Evolutionary conservation across 2,329 filamentous ascomycete species (phyloP).

Genomic region (Claviceps arundinis): DNA sequence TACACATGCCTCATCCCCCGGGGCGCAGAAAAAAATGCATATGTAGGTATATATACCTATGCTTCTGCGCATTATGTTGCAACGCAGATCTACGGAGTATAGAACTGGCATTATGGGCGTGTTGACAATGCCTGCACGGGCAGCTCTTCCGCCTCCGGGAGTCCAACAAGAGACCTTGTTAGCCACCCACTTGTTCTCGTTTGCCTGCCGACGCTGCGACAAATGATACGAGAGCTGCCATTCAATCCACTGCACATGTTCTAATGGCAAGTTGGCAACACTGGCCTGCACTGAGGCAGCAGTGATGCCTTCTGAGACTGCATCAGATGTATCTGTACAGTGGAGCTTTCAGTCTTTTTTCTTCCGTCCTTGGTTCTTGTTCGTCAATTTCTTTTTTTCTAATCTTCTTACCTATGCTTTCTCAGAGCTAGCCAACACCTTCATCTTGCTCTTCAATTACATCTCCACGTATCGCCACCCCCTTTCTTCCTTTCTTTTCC

Average conservation of each 20-base stretch:
- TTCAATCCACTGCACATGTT: background rate
- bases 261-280: background rate
- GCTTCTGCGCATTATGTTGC: background rate
- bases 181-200: background rate
- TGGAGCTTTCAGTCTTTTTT: background rate
- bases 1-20: too few relatives aligned
- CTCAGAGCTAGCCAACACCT: background rate
- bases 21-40: too few relatives aligned
- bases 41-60: too few relatives aligned
- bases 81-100: background rate
- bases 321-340: background rate
- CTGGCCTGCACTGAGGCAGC: background rate
- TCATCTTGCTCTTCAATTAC: background rate
- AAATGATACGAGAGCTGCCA: background rate
- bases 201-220: background rate
- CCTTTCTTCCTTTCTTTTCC: too few relatives aligned
- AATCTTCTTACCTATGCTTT: background rate
- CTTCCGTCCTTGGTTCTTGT: background rate
- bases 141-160: background rate
- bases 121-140: background rate
- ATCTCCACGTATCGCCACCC: too few relatives aligned
- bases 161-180: background rate
- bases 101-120: background rate
- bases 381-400: background rate
- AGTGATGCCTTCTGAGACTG: background rate